Evolutionary conservation across 1,139 yeast species (phyloP), one percentile per base, ranked within the genome.

Genomic region (Yamadazyma blattariae): DNA sequence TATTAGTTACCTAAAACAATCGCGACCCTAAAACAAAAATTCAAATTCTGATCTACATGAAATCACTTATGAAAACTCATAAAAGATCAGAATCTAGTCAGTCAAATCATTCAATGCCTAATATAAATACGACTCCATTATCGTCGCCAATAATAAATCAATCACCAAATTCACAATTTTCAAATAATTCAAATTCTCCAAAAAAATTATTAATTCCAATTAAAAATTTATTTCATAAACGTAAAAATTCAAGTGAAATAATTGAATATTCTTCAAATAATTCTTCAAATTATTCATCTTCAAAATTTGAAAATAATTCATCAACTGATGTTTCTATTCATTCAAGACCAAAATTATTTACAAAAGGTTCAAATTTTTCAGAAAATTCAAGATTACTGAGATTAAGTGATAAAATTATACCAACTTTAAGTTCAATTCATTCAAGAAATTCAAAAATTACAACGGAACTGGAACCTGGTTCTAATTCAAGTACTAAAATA

Each of bases 61-160:
- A 74, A 42, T 67, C 76, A n/a, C 68, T 71, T 46, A 69, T 71
- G 37, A 70, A 69, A 48, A 56, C 71, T 11, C 76, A 70, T 46
- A 56, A 61, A 42, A 51, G 67, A 41, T 55, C 46, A 35, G 57
- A 59, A 27, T 48, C 63, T 1, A 36, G 42, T 14, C 45, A 42
- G 14, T 47, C 50, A n/a, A 34, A 30, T 4, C 33, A 34, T n/a
- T 38, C 50, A n/a, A 20, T n/a, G 6, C 29, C 39, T 8, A 21
- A 38, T 7, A 12, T 4, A 5, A 26, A 13, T 4, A 29, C 41
- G 6, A 25, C 34, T 2, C 34, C 34, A 5, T 19, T 26, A 19
- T 19, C 34, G 9, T 57, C 66, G 2, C 63, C 64, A 1, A 42
- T 34, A 6, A 23, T 53, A 15, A 56, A 48, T 35, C 35, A 48